Evolutionary conservation across 1,284 basidiomycete species (phyloP).

Genomic region (Rhodotorula sp.): DNA sequence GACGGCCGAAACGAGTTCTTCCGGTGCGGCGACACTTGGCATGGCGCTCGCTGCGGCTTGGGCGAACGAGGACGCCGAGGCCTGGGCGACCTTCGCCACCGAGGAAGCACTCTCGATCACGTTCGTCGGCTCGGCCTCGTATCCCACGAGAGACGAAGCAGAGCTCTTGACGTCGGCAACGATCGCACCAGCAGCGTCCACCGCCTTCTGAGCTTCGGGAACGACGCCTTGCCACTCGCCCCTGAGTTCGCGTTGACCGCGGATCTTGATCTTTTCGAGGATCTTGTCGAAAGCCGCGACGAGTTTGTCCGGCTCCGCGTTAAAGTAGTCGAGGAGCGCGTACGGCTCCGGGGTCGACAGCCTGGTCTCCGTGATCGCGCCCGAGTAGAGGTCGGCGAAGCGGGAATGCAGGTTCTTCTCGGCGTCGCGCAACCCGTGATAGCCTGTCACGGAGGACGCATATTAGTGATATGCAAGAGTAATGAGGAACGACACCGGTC

Average conservation of each 20-base stretch:
- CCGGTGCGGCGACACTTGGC: slow-evolving; percentile 17
- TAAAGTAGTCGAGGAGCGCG: slow-evolving; percentile 29
- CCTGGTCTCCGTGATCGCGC: slow-evolving; percentile 31
- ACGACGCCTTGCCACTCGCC: slow-evolving; percentile 41
- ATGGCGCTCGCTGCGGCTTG: slow-evolving; percentile 9
- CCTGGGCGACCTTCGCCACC: slow-evolving; percentile 25
- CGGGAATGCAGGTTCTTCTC: slow-evolving; percentile 37
- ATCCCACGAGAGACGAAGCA: slow-evolving; percentile 31
- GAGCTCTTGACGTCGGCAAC: slow-evolving; percentile 29
- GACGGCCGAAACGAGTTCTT: slow-evolving; percentile 10
- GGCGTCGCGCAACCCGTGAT: slow-evolving; percentile 39
- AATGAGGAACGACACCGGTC: too few relatives aligned
- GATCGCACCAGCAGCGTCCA: slow-evolving; percentile 25
- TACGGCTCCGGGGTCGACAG: slow-evolving; percentile 30
- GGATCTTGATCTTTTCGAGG: slow-evolving; percentile 30
- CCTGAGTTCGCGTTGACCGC: slow-evolving; percentile 38
- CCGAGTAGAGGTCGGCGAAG: slow-evolving; percentile 29
- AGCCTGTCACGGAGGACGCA: slow-evolving; percentile 15
- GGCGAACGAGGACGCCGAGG: slow-evolving; percentile 27
- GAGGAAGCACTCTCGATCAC: slow-evolving; percentile 29
- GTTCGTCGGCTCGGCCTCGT: slow-evolving; percentile 35
- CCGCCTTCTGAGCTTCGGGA: slow-evolving; percentile 39
- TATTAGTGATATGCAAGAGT: too few relatives aligned
- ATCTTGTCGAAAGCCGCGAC: slow-evolving; percentile 26
- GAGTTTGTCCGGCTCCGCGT: slow-evolving; percentile 24